These are phyloP conservation scores for Aspergillus puulaauensis DNA, from an alignment of 2,329 filamentous ascomycete species.

Conservation along the genomic window DNA sequence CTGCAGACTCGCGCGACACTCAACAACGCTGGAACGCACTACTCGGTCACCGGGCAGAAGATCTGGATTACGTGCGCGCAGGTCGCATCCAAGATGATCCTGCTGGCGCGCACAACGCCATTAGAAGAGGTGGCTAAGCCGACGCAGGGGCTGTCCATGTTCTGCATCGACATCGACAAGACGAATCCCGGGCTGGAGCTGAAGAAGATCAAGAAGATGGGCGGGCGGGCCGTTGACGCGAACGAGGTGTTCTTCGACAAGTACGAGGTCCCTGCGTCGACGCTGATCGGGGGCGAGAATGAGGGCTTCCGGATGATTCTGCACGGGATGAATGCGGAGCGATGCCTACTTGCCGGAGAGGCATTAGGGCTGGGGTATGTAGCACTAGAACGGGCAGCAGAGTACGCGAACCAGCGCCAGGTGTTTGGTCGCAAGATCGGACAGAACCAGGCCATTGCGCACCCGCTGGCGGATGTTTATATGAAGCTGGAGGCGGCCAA, in stretches of 20 bases:
- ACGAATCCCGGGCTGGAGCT: slow-evolving; percentile 62
- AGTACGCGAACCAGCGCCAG: slow-evolving; percentile 64
- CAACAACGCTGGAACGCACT: slow-evolving; percentile 54
- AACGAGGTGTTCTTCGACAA: slow-evolving; percentile 88
- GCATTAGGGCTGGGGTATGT: slow-evolving; percentile 78
- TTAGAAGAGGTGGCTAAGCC: slow-evolving; percentile 66
- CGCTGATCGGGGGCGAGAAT: slow-evolving; percentile 69
- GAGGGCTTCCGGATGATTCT: slow-evolving; percentile 78
- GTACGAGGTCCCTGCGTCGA: slow-evolving; percentile 64
- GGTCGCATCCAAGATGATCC: slow-evolving; percentile 78
- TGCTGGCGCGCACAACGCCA: slow-evolving; percentile 73
- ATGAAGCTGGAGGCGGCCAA: slow-evolving; percentile 64
- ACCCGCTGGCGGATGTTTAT: slow-evolving; percentile 59
- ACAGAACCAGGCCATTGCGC: slow-evolving; percentile 60
- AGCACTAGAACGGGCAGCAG: slow-evolving; percentile 60
- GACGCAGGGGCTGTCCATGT: slow-evolving; percentile 74
- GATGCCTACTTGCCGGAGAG: slow-evolving; percentile 74
- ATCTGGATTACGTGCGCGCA: slow-evolving; percentile 89
- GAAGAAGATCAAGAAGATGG: slow-evolving; percentile 80
- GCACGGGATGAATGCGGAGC: slow-evolving; percentile 77
- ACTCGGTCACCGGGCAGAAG: slow-evolving; percentile 73
- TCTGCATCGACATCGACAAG: slow-evolving; percentile 75
- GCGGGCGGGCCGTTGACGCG: slow-evolving; percentile 75
- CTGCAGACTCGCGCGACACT: slow-evolving; percentile 65
- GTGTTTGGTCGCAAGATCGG: slow-evolving; percentile 61